Conservation (phyloP, 371 early-diverging fungal species). For the Mucor piriformis region DNA sequence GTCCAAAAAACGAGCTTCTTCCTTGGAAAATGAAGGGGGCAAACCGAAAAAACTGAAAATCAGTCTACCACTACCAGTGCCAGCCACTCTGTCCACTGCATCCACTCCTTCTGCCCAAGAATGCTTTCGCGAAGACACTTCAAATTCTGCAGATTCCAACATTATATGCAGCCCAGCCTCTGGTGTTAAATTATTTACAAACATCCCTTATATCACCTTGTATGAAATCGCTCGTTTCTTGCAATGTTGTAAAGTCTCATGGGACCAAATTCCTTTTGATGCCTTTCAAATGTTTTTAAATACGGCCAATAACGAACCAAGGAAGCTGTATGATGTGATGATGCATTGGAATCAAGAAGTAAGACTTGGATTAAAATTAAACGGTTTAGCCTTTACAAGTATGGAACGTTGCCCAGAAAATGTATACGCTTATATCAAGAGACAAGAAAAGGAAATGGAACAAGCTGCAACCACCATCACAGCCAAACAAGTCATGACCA, state of each 20-base stretch:
- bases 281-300: slow-evolving; percentile 29
- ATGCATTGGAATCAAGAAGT: slow-evolving; percentile 36
- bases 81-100: no score
- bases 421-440: slow-evolving; percentile 33
- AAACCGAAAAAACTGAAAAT: no score
- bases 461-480: neutral
- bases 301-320: slow-evolving; percentile 23
- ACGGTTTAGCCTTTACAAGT: slow-evolving; percentile 11
- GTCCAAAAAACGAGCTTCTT: neutral
- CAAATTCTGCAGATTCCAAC: neutral
- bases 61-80: no score
- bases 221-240: slow-evolving; percentile 44
- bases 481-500: neutral
- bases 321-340: slow-evolving; percentile 29
- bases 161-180: slow-evolving; percentile 20
- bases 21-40: no score
- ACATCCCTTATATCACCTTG: slow-evolving; percentile 29
- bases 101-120: slow-evolving; percentile 17
- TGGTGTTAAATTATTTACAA: slow-evolving; percentile 11
- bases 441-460: neutral
- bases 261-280: slow-evolving; percentile 36
- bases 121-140: slow-evolving; percentile 3
- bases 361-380: slow-evolving; percentile 11
- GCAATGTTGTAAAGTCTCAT: slow-evolving; percentile 13
- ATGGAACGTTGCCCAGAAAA: slow-evolving; percentile 42